Evolutionary conservation across 2,329 filamentous ascomycete genomes (phyloP).

Genomic region (Aspergillus vadensis): DNA sequence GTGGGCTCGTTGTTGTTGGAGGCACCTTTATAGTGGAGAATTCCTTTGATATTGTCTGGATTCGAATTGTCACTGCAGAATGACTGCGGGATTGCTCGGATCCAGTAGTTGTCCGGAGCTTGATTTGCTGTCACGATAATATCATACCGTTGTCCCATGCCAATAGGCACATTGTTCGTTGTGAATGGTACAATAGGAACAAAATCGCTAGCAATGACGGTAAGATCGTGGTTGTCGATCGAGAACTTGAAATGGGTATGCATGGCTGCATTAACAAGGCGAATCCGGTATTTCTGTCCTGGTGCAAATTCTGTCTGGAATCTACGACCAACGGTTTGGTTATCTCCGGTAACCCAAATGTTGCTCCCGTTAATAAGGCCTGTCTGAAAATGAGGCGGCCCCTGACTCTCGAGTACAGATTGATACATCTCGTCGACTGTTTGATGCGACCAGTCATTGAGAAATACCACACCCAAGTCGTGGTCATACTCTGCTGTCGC

Average conservation of each 20-base stretch:
- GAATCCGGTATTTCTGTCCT: conserved; percentile 28
- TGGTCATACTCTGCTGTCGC: conserved; percentile 43
- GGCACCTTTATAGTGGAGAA: conserved; percentile 38
- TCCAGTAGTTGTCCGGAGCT: conserved; percentile 33
- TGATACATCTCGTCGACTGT: conserved; percentile 29
- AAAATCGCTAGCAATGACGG: conserved; percentile 61
- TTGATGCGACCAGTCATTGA: conserved; percentile 37
- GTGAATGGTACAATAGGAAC: conserved; percentile 60
- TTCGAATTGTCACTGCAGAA: conserved; percentile 47
- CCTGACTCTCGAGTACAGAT: conserved; percentile 19
- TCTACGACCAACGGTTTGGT: conserved; percentile 34
- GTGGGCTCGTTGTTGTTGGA: conserved; percentile 24
- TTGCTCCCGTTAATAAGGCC: conserved; percentile 51
- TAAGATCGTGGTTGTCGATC: conserved; percentile 57
- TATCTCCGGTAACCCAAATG: conserved; percentile 25
- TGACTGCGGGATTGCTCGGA: conserved; percentile 49
- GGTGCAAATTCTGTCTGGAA: conserved; percentile 54
- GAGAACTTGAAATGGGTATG: conserved; percentile 45
- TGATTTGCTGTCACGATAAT: conserved; percentile 36
- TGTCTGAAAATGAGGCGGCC: conserved; percentile 44
- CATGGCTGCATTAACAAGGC: conserved; percentile 31
- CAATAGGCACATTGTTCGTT: conserved; percentile 49
- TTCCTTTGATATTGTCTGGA: conserved; percentile 51
- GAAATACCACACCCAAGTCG: conserved; percentile 37
- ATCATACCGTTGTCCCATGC: conserved; percentile 48